Evolutionary conservation across 306 rosid species (phyloP), one percentile per base, ranked within the genome.

Genomic region (Medicago lupulina): DNA sequence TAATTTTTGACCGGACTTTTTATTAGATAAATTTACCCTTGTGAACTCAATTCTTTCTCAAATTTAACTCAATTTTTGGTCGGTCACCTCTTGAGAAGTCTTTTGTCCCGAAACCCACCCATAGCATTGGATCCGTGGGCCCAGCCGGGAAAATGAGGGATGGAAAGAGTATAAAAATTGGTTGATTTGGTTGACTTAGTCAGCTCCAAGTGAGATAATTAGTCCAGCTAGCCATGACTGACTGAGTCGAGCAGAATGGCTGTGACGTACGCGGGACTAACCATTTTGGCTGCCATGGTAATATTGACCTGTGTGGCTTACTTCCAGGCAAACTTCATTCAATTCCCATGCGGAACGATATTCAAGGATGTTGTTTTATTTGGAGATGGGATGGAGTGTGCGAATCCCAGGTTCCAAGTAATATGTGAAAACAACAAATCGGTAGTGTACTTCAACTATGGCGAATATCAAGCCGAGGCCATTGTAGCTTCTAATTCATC

Each of bases 391-490:
- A 21, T 23, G 0, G 3, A 0, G 16, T 67, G 54, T 21, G 55
- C 0, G 6, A 8, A 67, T 46, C 73, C 58, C 4, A 21, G 40
- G 7, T 67, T n/a, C 34, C n/a, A 39, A 18, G 34, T 68, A 12
- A 23, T 4, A 23, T 68, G 63, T 51, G 64, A 70, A 34, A 31
- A 51, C 49, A 70, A 70, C 7, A 70, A 34, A 34, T 1, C 63
- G 0, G 75, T 70, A 15, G 12, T 51, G 6, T 51, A 34, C 64
- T 10, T 70, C 8, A 31, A 51, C 63, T 70, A 70, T 53, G 49
- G 15, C 3, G 1, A 28, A 3, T 14, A 1, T n/a, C 5, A 8
- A 4, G 10, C 23, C 0, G 12, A n/a, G 10, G 75, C 62, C 47
- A 53, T 70, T 9, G 6, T 31, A n/a, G 49, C 55, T 3, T 21